Conservation (phyloP, 148 eudicot species). For the Vaccinium darrowii region DNA sequence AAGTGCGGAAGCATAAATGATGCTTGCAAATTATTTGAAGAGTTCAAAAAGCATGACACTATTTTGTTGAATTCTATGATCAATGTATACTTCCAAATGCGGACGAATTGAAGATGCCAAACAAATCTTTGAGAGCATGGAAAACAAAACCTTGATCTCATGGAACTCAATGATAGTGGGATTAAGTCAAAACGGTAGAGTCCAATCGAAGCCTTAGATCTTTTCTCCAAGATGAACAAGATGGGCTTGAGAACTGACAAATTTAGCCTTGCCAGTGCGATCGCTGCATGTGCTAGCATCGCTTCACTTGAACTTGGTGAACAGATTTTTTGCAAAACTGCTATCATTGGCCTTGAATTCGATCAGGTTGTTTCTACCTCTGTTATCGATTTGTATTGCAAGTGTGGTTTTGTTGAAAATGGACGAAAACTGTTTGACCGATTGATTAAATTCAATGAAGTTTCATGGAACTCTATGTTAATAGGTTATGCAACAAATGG, state of each 20-base stretch:
- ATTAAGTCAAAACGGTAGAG: slow-evolving; percentile 71
- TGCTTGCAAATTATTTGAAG: slow-evolving; percentile 65
- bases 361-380: slow-evolving; percentile 69
- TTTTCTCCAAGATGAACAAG: slow-evolving; percentile 62
- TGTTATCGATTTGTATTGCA: slow-evolving; percentile 79
- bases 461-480: slow-evolving; percentile 84
- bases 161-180: slow-evolving; percentile 93
- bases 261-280: slow-evolving; percentile 71
- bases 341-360: slow-evolving; percentile 52
- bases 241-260: slow-evolving; percentile 51
- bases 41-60: slow-evolving; percentile 68
- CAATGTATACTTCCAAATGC: slow-evolving; percentile 57
- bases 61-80: slow-evolving; percentile 84
- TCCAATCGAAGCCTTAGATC: slow-evolving; percentile 53
- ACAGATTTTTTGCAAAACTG: slow-evolving; percentile 70
- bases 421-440: slow-evolving; percentile 61
- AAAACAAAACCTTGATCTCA: slow-evolving; percentile 64
- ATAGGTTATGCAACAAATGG: slow-evolving; percentile 94
- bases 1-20: slow-evolving; percentile 58
- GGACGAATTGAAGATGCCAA: slow-evolving; percentile 79
- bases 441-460: slow-evolving; percentile 52
- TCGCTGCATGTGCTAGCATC: slow-evolving; percentile 78
- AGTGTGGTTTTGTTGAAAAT: slow-evolving; percentile 66
- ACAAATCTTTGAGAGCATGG: slow-evolving; percentile 54
- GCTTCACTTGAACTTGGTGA: slow-evolving; percentile 67